Evolutionary conservation across 2,329 filamentous ascomycete species (phyloP), one percentile per base, ranked within the genome.

Genomic region (Incumbomyces delicatus): DNA sequence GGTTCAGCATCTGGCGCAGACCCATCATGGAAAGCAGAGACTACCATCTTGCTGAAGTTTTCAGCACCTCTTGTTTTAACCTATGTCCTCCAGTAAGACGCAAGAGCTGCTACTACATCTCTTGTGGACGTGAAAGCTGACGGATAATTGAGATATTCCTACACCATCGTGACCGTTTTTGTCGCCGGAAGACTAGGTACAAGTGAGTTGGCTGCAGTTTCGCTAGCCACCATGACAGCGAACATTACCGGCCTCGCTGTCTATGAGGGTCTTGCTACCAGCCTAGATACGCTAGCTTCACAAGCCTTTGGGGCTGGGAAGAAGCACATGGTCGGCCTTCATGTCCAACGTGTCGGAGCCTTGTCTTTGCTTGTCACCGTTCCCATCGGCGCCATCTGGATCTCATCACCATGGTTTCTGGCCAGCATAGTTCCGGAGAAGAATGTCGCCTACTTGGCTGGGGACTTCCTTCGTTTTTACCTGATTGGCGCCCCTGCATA

Each of bases 221-320:
- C 72, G 54, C 63, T 81, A 50, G 77, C 75, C 14, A 76, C 77
- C 52, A 85, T 86, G 82, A 83, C 81, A 2, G 78, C 79, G 31
- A 83, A 80, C 52, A 85, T 86, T 54, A 81, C 75, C 16, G 83
- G 80, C 51, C 76, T 82, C 52, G 80, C 81, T 0, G 75, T 82
- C n/a, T 79, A 83, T 57, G 80, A 85, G 59, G 83, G 87, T 17
- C 72, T 94, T 8, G 81, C 85, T 0, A 94, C 87, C 4, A 83
- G 80, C 51, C 72, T 94, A n/a, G 87, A 94, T 64, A 94, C 87
- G 0, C 76, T 94, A 2, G 92, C 87, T 62, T 78, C 87, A 1
- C 87, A 94, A 63, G 87, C 87, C 1, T 94, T 87, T 58, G 87
- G 87, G 3, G 87, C 83, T 1, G 86, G 87, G 0, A 83, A 83